Conservation (phyloP, 2,329 filamentous ascomycete species). For the Verticillium nubilum region DNA sequence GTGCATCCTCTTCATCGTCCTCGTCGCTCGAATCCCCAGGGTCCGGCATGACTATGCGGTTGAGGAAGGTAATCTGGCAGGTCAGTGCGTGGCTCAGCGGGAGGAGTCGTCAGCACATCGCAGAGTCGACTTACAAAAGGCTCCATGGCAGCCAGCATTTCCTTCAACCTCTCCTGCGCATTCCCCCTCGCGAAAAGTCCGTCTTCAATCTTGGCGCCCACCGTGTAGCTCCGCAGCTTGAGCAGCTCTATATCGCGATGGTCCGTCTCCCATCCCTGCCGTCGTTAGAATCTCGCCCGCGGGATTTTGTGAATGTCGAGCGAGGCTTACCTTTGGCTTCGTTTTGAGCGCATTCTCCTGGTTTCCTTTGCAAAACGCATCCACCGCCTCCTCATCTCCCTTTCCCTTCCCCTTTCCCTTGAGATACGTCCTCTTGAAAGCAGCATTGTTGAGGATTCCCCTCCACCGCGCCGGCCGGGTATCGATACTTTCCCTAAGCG, state of each 20-base stretch:
- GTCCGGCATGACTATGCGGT: constrained; percentile 70
- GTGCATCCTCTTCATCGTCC: constrained; percentile 21
- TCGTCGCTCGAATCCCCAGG: constrained; percentile 37
- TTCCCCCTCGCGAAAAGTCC: constrained; percentile 55
- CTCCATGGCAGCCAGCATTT: constrained; percentile 62
- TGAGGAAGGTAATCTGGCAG: constrained; percentile 62
- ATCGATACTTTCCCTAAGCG: constrained; percentile 71
- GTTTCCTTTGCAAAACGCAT: constrained; percentile 67
- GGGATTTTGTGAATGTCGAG: too few species aligned
- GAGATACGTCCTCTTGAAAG: constrained; percentile 61
- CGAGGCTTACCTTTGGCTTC: constrained; percentile 80
- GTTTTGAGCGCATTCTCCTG: constrained; percentile 74
- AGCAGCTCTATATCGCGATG: constrained; percentile 77
- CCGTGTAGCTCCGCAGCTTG: constrained; percentile 73
- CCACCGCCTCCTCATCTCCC: constrained; percentile 51
- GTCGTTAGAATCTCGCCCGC: neutral
- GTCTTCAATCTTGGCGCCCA: constrained; percentile 63
- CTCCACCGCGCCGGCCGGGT: constrained; percentile 66
- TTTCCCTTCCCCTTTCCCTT: constrained; percentile 34
- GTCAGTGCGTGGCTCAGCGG: neutral
- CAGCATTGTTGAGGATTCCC: constrained; percentile 53
- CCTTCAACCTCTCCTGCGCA: constrained; percentile 59
- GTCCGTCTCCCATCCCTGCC: constrained; percentile 66
- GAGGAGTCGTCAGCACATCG: too few species aligned
- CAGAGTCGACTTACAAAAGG: constrained; percentile 64